Evolutionary conservation across 139 green algal species (phyloP).

Genomic region (Diplosphaera chodatii): DNA sequence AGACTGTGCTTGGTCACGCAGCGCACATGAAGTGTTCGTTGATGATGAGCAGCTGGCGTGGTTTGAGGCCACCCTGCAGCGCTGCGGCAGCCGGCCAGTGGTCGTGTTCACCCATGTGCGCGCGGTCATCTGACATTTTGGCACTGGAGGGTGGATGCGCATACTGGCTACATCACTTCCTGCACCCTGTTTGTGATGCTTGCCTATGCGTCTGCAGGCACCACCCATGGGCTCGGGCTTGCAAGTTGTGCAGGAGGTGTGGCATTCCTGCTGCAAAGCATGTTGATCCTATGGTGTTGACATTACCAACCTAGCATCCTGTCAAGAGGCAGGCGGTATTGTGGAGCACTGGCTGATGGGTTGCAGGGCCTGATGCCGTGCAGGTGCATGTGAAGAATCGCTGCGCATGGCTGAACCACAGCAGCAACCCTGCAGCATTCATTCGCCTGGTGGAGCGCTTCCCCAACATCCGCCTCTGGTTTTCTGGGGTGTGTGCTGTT

Average conservation of each 20-base stretch:
- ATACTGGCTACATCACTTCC: too few relatives aligned
- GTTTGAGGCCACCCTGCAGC: constrained; percentile 44
- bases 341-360: too few relatives aligned
- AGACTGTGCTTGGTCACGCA: too few relatives aligned
- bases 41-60: constrained; percentile 69
- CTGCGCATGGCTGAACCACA: constrained; percentile 59
- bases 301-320: too few relatives aligned
- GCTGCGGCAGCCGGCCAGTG: constrained; percentile 34
- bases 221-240: constrained; percentile 69
- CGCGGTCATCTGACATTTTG: not conserved
- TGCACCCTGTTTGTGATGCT: too few relatives aligned
- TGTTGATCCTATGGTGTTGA: too few relatives aligned
- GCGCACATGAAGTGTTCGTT: constrained; percentile 55
- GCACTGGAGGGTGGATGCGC: too few relatives aligned
- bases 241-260: constrained; percentile 35
- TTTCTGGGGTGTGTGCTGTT: constrained; percentile 43
- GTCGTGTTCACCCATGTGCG: constrained; percentile 59
- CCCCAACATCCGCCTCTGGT: constrained; percentile 68
- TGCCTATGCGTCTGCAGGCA: too few relatives aligned
- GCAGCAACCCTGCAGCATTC: constrained; percentile 44
- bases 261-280: constrained; percentile 1
- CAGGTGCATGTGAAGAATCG: constrained; percentile 82
- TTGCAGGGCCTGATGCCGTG: constrained; percentile 26
- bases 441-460: constrained; percentile 48
- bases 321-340: too few relatives aligned